phyloP scores from a whole-genome alignment of 768 basidiomycete species.

The Trametes meyenii region DNA sequence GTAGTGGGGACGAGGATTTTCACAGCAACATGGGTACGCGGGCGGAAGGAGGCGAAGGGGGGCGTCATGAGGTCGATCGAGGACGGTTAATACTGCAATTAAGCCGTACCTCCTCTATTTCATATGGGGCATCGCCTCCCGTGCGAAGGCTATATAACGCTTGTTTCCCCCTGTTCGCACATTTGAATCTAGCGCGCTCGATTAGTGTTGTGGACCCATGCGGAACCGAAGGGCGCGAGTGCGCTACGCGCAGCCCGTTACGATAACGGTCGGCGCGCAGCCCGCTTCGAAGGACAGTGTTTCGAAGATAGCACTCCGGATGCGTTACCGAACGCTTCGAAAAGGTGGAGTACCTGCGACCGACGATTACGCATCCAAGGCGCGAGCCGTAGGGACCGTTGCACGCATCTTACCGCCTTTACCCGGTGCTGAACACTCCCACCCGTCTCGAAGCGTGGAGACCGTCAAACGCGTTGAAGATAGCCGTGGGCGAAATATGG shows the following conservation, averaged over 20 bases:
- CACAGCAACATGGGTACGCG: background rate
- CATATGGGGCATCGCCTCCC: conserved; percentile 4
- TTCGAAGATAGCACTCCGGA: background rate
- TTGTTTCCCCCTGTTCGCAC: conserved; percentile 8
- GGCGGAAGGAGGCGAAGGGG: background rate
- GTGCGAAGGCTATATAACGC: conserved; percentile 3
- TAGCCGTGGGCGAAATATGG: background rate
- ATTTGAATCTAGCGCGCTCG: background rate
- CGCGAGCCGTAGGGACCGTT: background rate
- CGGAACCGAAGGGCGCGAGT: background rate
- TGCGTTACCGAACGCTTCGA: background rate
- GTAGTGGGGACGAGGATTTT: background rate
- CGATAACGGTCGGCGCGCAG: background rate
- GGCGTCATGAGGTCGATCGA: background rate
- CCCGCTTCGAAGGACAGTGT: background rate
- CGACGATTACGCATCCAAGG: background rate
- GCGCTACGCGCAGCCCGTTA: background rate
- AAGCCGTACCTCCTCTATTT: conserved; percentile 1
- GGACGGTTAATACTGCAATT: background rate
- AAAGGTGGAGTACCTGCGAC: background rate
- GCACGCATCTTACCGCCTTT: background rate
- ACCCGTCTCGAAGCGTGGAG: background rate
- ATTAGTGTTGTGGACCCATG: background rate
- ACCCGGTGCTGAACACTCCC: background rate
- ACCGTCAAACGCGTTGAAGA: background rate